Percentiles rank a stretch among this genome's conserved stretches.
Conservation (phyloP, 306 rosid genomes). For the Echinosophora koreensis region DNA sequence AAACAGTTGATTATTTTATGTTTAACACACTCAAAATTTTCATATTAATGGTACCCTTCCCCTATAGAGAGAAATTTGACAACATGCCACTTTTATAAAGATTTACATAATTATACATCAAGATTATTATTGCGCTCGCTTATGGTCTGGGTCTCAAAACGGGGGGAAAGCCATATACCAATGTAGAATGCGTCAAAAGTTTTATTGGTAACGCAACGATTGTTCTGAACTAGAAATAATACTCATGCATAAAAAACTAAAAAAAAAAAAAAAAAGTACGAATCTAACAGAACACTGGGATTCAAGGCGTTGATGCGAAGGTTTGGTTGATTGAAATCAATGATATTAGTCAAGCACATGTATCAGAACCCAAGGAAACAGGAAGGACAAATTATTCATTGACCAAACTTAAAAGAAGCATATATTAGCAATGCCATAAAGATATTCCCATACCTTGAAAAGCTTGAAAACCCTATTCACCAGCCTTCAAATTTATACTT, state of each 20-base stretch:
- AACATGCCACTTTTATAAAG: background rate
- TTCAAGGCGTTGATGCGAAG: background rate
- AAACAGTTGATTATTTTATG: background rate
- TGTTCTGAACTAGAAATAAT: constrained; percentile 13
- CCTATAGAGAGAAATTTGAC: background rate
- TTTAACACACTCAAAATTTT: background rate
- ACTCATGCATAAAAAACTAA: background rate
- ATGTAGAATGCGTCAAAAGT: background rate
- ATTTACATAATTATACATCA: background rate
- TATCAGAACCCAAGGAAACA: constrained; percentile 13
- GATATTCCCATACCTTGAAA: constrained; percentile 46
- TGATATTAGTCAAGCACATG: constrained; percentile 32
- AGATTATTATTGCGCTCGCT: background rate
- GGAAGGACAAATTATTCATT: constrained; percentile 31
- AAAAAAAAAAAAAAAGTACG: background rate
- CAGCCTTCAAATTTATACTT: constrained; percentile 44
- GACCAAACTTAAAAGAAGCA: constrained; percentile 35
- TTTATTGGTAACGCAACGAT: background rate
- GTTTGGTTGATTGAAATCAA: constrained; percentile 23
- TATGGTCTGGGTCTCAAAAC: background rate
- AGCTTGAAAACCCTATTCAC: constrained; percentile 42
- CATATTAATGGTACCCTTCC: background rate
- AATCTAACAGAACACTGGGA: background rate
- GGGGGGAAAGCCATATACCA: background rate
- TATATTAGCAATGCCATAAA: constrained; percentile 26